phyloP scores from a whole-genome alignment of 202 grass and related monocot genomes.

The Dendrocalamus latiflorus region DNA sequence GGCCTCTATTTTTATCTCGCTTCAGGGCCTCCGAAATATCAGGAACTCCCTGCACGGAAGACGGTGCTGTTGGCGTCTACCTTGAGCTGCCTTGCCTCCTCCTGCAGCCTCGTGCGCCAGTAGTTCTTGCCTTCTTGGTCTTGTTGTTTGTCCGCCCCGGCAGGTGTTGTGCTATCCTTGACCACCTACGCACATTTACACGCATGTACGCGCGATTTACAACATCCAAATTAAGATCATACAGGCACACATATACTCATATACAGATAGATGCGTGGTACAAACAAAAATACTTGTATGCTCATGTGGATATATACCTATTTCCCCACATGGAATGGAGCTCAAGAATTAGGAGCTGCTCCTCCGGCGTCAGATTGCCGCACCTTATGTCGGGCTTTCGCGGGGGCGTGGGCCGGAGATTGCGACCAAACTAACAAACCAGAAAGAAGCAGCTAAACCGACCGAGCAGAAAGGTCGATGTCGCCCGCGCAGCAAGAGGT shows the following conservation, averaged over 20 bases:
- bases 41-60: no score
- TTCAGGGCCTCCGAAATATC: no score
- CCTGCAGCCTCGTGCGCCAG: constrained; percentile 88
- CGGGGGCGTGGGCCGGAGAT: no score
- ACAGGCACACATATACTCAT: background rate
- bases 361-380: constrained; percentile 83
- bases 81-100: constrained; percentile 88
- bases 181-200: constrained; percentile 46
- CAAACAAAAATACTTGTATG: background rate
- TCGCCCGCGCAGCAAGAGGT: no score
- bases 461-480: no score
- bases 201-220: background rate
- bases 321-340: constrained; percentile 99
- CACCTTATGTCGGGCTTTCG: constrained; percentile 95
- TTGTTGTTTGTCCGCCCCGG: constrained; percentile 90
- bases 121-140: constrained; percentile 99
- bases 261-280: background rate
- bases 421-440: no score
- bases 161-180: constrained; percentile 89
- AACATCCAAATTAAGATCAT: background rate
- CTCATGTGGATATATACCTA: constrained; percentile 28
- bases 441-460: no score
- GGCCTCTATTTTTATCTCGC: no score
- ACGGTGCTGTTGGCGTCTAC: constrained; percentile 83
- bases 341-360: constrained; percentile 91